Percentiles rank a stretch among this genome's conserved stretches.
These are phyloP conservation scores for Corynespora cassiicola DNA, from an alignment of 2,329 filamentous ascomycete genomes.

Conservation along the genomic window DNA sequence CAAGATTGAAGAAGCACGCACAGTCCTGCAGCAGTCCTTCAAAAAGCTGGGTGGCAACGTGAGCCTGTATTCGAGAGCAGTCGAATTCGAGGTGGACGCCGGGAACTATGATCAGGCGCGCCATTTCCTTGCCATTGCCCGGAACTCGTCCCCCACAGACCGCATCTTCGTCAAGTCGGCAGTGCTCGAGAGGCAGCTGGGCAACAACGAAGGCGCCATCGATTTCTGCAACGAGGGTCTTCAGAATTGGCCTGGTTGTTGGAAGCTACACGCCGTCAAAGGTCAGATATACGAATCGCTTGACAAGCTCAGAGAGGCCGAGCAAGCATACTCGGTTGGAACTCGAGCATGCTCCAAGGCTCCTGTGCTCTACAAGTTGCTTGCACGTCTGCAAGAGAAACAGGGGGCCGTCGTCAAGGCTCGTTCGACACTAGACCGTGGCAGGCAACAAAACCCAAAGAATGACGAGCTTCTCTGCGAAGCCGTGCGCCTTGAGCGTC, in stretches of 20 bases:
- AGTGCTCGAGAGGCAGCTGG: conserved; percentile 86
- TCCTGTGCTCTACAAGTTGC: conserved; percentile 87
- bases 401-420: conserved; percentile 87
- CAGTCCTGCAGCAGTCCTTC: conserved; percentile 88
- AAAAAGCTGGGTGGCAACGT: conserved; percentile 96
- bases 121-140: conserved; percentile 79
- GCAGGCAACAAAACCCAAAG: conserved; percentile 85
- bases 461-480: conserved; percentile 88
- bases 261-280: conserved; percentile 98
- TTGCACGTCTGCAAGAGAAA: conserved; percentile 85
- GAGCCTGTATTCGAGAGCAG: conserved; percentile 95
- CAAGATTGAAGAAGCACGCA: conserved; percentile 83
- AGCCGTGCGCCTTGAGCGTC: conserved; percentile 89
- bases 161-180: conserved; percentile 97
- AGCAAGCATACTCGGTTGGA: conserved; percentile 87
- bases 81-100: conserved; percentile 94
- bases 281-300: conserved; percentile 94
- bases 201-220: conserved; percentile 79
- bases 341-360: conserved; percentile 86
- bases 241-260: conserved; percentile 80
- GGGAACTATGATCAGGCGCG: conserved; percentile 82
- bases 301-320: conserved; percentile 79
- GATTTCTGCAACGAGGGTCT: conserved; percentile 87
- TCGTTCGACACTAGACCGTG: conserved; percentile 90
- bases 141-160: conserved; percentile 89